Base-by-base conservation (phyloP, 1,284 basidiomycete species). In the Pseudozyma thailandica region DNA sequence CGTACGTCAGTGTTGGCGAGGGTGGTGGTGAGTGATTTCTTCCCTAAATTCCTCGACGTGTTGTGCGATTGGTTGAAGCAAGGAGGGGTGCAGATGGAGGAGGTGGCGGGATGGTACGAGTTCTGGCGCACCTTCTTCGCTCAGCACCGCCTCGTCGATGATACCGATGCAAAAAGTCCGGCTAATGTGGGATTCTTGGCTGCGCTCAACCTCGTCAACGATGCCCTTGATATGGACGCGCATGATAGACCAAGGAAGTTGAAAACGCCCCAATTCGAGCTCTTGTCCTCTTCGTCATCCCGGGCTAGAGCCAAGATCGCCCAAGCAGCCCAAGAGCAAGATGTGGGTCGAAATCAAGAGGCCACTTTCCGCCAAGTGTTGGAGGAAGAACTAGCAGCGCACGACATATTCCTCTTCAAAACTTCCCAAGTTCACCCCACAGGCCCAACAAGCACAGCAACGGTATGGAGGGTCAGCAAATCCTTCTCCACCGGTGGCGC, bases 31-130 rank as follows among this genome's bases (percentile, higher is more conserved):
- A 87, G 87, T 8, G 93, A 93, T 77, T 95, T 98, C 85, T 96
- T 98, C 87, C 92, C 92, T 2, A 94, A 94, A 80, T 98, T 94
- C 94, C 86, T 98, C 48, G 89, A 92, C 41, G 89, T 92, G n/a
- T 85, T 99, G 33, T 90, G 93, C 78, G 84, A 92, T 38, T 98
- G 94, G 96, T 89, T 98, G 50, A 86, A 90, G 12, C 91, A 93
- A 81, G 90, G 92, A 0, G 87, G 85, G 26, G 90, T 90, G 75
- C 93, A 89, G 83, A 89, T 92, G 74, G 92, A 90, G 72, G 93
- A 98, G 83, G 92, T 98, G 4, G 92, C 91, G 1, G 88, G 90
- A 64, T 98, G 96, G 95, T 88, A 87, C 70, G 75, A 87, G 4
- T 91, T 89, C 83, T 98, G 95, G 95, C 94, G 94, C 81, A 84